Base-by-base conservation (phyloP, 441 rosid species). In the Biscutella auriculata region DNA sequence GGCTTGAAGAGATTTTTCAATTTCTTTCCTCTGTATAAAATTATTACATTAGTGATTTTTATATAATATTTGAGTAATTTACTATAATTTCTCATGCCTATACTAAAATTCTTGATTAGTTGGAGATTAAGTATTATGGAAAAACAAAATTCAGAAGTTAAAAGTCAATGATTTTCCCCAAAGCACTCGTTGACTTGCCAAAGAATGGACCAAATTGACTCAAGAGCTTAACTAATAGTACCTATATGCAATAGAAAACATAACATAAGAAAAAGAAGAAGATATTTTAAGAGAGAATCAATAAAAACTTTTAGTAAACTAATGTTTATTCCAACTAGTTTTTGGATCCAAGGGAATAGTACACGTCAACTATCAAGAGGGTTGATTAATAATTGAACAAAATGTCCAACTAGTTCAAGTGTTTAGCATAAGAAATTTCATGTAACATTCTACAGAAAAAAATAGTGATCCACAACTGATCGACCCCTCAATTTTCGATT, bases 161-260 rank as follows among this genome's bases (percentile, higher is more conserved):
- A 28, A 41, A 43, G 34, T 27, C 8, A 16, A 36, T 44, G 17
- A 11, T 41, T 8, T 42, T 43, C 25, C 9, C n/a, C 2, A 51
- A 23, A 52, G 44, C 19, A 37, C 2, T 32, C 42, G 14, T 65
- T 58, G 54, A 58, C 60, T 51, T 51, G 7, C 35, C 35, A 51
- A 65, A 44, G n/a, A 54, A 54, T 45, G 5, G n/a, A 65, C 15
- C 30, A 57, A 35, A 19, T 11, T 58, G 70, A 66, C 60, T 58
- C 4, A 12, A 66, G 26, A 57, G 46, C 9, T 19, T 49, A 37
- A 55, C 62, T 45, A 45, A 5, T 46, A 64, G 62, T 47, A 56
- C 69, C 23, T 40, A n/a, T 60, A 34, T 58, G 65, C 28, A 19
- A 19, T 19, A 19, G 2, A 19, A 19, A 19, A 66, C 42, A 17